Percentiles rank a stretch among this genome's conserved stretches.
Conservation (phyloP, 2,329 filamentous ascomycete species). For the Raffaelea ambrosiae region DNA sequence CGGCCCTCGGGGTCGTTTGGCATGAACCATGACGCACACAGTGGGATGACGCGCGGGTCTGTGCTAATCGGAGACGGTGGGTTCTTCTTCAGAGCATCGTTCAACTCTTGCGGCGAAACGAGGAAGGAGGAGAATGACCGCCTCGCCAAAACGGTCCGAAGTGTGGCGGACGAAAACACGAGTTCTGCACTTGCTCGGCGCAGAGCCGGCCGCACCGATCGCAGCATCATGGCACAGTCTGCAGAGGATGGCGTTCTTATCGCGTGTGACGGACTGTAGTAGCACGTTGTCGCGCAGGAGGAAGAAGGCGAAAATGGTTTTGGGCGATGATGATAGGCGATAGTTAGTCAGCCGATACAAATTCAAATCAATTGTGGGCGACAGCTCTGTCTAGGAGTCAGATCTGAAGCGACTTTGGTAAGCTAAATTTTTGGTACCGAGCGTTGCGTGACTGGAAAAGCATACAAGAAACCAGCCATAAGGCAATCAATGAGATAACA, state of each 20-base stretch:
- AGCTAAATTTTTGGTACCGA: too few relatives aligned
- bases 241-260: background rate
- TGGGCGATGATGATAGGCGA: background rate
- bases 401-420: background rate
- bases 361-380: too few relatives aligned
- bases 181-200: conserved; percentile 25
- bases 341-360: too few relatives aligned
- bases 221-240: conserved; percentile 16
- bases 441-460: too few relatives aligned
- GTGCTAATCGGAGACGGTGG: conserved; percentile 71
- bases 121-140: conserved; percentile 71
- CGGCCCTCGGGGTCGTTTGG: conserved; percentile 70
- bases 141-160: conserved; percentile 21
- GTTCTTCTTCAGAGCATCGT: conserved; percentile 74
- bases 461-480: too few relatives aligned
- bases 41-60: conserved; percentile 72
- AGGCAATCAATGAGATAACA: too few relatives aligned
- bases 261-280: too few relatives aligned
- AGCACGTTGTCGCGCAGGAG: too few relatives aligned
- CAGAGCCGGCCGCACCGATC: conserved; percentile 31
- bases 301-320: background rate
- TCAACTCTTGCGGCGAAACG: conserved; percentile 74
- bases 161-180: conserved; percentile 18
- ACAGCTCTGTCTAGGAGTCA: too few relatives aligned
- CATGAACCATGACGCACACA: conserved; percentile 94